Evolutionary conservation across 1,139 yeast genomes (phyloP), one percentile per base, ranked within the genome.

Genomic region (Zhuliangozyma parablackwelliae): DNA sequence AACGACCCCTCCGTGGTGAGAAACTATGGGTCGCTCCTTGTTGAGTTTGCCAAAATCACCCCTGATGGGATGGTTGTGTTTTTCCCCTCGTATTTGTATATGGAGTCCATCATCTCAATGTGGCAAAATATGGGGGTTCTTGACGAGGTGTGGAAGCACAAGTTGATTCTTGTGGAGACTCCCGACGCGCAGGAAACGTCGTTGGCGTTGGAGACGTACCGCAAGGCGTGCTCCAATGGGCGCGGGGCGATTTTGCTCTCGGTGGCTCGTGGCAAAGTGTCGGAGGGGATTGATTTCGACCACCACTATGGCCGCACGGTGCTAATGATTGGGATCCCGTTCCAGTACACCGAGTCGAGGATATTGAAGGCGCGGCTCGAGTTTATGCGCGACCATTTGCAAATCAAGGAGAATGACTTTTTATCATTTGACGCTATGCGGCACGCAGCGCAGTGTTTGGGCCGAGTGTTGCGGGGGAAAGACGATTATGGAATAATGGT

Each of bases 161-260:
- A 92, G 57, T 71, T 92, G 47, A 90, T 92, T 48, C 66, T 92
- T 31, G 97, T 94, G n/a, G 99, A 92, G 60, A 92, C 99, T 0
- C 99, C 99, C 0, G 99, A 92, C 75, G 96, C 97, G 1, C 99
- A 94, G 59, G 99, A 94, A 59, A 92, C 99, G 0, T 84, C 96
- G 1, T 64, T 92, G 45, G 99, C 98, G 0, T 65, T 92, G 46
- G 98, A 94, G 49, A 92, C 98, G 0, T 92, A 90, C 56, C 72
- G 98, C 51, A 86, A 90, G 29, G 99, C 99, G 0, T 92, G 99
- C 56, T 83, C 94, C 2, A 94, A 90, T 59, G 99, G 99, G 6
- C 73, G 98, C 47, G 99, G 99, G 2, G 99, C 99, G 0, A 90
- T 94, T 2, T 74, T 92, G 54, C 72, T 92, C 32, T 88, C 97